Evolutionary conservation across 768 basidiomycete species (phyloP).

Genomic region (Brasilioporus rufonigricans): DNA sequence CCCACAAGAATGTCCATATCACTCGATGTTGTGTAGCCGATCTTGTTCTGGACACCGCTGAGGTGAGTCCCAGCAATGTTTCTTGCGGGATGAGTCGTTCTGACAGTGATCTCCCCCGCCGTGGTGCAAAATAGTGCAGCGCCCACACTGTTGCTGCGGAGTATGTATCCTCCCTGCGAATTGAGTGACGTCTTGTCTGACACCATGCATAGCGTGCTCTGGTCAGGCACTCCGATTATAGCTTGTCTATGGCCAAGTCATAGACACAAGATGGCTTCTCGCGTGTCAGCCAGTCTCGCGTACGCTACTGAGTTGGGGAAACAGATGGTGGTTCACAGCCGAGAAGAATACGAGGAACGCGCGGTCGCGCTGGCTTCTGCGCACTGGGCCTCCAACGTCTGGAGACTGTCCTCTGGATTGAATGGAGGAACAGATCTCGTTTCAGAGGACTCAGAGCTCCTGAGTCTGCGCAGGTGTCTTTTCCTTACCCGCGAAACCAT

Average conservation of each 20-base stretch:
- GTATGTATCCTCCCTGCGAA: conserved; percentile 27
- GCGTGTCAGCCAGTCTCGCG: conserved; percentile 49
- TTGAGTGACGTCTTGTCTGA: conserved; percentile 1
- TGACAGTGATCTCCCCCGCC: background rate
- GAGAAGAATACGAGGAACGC: conserved; percentile 45
- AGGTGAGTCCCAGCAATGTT: conserved; percentile 31
- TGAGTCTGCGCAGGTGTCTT: conserved; percentile 39
- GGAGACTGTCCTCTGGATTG: conserved; percentile 1
- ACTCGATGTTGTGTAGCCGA: conserved; percentile 46
- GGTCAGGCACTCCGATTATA: conserved; percentile 51
- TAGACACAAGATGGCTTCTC: conserved; percentile 47
- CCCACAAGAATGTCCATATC: conserved; percentile 45
- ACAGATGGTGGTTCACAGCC: conserved; percentile 43
- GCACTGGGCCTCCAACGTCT: conserved; percentile 18
- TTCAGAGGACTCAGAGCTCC: conserved; percentile 33
- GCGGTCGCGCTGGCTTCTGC: conserved; percentile 40
- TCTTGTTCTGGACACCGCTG: conserved; percentile 50
- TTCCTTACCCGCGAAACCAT: conserved; percentile 40
- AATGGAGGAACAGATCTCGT: background rate
- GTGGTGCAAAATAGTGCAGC: conserved; percentile 38
- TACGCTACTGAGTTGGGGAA: conserved; percentile 47
- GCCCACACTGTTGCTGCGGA: conserved; percentile 52
- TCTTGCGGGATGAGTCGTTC: background rate
- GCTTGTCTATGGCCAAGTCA: conserved; percentile 46
- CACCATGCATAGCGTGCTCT: conserved; percentile 38